These are phyloP conservation scores for Ceratocystis diversiconidia DNA, from an alignment of 2,329 filamentous ascomycete species.

Conservation along the genomic window DNA sequence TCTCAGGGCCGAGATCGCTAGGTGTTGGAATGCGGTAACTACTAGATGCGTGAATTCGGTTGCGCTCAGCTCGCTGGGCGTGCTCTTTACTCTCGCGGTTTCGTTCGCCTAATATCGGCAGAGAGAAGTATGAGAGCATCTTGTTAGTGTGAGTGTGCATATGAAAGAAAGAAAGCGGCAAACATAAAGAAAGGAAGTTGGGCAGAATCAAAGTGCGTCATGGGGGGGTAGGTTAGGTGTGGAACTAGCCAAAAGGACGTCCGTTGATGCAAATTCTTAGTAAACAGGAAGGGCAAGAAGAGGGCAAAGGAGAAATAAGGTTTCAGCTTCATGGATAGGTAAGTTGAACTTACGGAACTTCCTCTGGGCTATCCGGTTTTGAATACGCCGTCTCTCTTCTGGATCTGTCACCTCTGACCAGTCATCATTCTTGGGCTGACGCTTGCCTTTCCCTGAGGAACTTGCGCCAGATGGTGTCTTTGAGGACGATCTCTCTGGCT, in stretches of 20 bases:
- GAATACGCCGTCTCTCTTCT: slow-evolving; percentile 56
- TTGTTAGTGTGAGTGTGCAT: neutral
- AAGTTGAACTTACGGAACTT: slow-evolving; percentile 49
- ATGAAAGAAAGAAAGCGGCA: neutral
- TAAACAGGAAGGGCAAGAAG: neutral
- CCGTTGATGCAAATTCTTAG: too few relatives aligned
- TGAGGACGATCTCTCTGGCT: neutral
- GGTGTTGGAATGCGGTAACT: slow-evolving; percentile 49
- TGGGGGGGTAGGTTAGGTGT: too few relatives aligned
- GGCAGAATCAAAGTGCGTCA: too few relatives aligned
- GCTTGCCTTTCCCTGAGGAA: slow-evolving; percentile 26
- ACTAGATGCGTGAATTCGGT: slow-evolving; percentile 48
- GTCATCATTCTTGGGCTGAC: slow-evolving; percentile 37
- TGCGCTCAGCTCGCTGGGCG: slow-evolving; percentile 46
- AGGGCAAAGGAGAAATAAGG: neutral
- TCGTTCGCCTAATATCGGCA: slow-evolving; percentile 45
- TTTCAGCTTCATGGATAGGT: neutral
- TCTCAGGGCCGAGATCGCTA: slow-evolving; percentile 36
- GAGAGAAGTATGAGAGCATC: neutral
- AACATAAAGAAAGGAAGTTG: neutral
- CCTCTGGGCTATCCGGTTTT: slow-evolving; percentile 62
- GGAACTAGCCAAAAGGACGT: too few relatives aligned
- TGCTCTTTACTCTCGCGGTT: slow-evolving; percentile 53
- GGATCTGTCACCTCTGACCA: slow-evolving; percentile 58
- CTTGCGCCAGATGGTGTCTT: neutral